These are phyloP conservation scores for Acer campestre DNA, from an alignment of 345 rosid species.

Conservation along the genomic window DNA sequence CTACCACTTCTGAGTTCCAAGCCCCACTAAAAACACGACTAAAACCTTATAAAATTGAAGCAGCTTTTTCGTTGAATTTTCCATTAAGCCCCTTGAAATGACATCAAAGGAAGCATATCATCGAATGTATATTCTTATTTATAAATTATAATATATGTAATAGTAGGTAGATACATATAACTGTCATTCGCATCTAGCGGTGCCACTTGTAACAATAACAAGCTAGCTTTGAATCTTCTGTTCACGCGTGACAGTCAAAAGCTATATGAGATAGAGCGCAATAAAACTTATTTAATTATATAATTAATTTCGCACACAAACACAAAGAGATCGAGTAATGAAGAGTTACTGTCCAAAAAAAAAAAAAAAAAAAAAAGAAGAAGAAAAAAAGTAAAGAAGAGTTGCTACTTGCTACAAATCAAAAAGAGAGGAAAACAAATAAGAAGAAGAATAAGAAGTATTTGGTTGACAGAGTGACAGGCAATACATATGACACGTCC, in stretches of 20 bases:
- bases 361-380: no score
- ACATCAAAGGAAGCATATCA: conserved; percentile 26
- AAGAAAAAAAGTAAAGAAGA: no score
- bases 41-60: background rate
- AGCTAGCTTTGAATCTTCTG: conserved; percentile 17
- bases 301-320: background rate
- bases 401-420: background rate
- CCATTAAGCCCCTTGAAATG: conserved; percentile 3
- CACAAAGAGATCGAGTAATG: background rate
- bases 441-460: background rate
- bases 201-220: conserved; percentile 36
- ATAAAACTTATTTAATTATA: background rate
- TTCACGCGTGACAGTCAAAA: conserved; percentile 37
- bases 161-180: conserved; percentile 16
- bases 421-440: background rate
- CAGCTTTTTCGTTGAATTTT: background rate
- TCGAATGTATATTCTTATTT: background rate
- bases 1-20: background rate
- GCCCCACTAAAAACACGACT: conserved; percentile 3
- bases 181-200: conserved; percentile 18
- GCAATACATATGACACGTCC: conserved; percentile 4
- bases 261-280: conserved; percentile 29
- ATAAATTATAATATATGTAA: background rate
- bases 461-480: background rate
- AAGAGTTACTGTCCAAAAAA: no score